Evolutionary conservation across 1,284 basidiomycete genomes (phyloP), one percentile per base, ranked within the genome.

Genomic region (Trametes pubescens): DNA sequence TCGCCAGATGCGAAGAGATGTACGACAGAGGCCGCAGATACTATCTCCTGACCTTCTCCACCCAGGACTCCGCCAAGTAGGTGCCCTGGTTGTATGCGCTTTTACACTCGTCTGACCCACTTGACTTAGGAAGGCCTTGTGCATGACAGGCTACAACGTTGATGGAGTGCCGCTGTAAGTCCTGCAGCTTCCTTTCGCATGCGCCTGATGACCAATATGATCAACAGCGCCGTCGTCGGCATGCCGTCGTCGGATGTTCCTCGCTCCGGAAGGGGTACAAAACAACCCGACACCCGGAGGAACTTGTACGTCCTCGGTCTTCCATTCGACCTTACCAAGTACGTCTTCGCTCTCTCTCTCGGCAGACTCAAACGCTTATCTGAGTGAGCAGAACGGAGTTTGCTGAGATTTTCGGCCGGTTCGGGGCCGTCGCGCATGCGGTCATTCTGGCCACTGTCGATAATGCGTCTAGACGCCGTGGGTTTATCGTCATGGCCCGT

Each of bases 401-500:
- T 66, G 73, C 81, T 16, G 79, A 81, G 48, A 69, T 89, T 4
- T 93, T 90, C 72, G 83, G 84, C 60, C 82, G 79, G 14, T 88
- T 84, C 69, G 91, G 91, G 38, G 82, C 77, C 10, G 90, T 93
- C 11, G 76, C 82, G 0, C 91, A 93, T 73, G 88, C 86, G 44
- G 91, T 93, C 29, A 90, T 93, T 55, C 81, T 93, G 26, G 91
- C 91, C 7, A 93, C 91, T 2, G 85, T 92, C 43, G 91, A 93
- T 71, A 91, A 90, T 66, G 88, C 90, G 51, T 93, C 91, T 43
- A 86, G 91, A 57, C 84, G 91, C 54, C 88, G 91, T 52, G 91
- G 91, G 2, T 93, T 93, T 72, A 80, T 93, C 37, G 91, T 93
- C 29, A 92, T 93, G 91, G 85, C 85, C 32, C 79, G 78, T 24